These are phyloP conservation scores for Eutrema japonicum DNA, from an alignment of 345 rosid genomes.

Conservation along the genomic window DNA sequence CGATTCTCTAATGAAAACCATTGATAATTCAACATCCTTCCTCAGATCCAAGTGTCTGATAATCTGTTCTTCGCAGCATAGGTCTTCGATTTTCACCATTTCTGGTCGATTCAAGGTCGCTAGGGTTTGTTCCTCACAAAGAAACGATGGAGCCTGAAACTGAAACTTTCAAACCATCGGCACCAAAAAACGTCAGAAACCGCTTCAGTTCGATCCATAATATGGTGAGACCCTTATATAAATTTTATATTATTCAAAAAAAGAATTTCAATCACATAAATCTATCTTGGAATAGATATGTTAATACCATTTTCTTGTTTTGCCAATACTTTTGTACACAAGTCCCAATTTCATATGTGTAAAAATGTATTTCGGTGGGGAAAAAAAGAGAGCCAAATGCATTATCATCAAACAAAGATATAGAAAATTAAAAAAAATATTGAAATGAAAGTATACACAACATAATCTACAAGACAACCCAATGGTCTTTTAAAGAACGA, in stretches of 20 bases:
- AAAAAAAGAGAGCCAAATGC: not conserved
- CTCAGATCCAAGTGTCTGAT: not conserved
- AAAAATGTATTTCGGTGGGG: not conserved
- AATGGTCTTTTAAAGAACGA: not conserved
- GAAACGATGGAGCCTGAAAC: slow-evolving; percentile 14
- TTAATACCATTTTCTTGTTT: not conserved
- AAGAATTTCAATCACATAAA: too few species aligned
- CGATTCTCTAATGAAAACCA: slow-evolving; percentile 49
- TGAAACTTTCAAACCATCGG: slow-evolving; percentile 3
- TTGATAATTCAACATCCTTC: slow-evolving; percentile 20
- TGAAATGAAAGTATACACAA: slow-evolving; percentile 36
- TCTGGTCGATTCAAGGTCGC: not conserved
- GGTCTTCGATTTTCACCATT: slow-evolving; percentile 31
- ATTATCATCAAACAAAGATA: slow-evolving; percentile 9
- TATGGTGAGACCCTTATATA: too few species aligned
- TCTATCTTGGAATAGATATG: too few species aligned
- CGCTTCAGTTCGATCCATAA: too few species aligned
- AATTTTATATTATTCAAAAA: too few species aligned
- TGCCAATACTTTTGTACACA: not conserved
- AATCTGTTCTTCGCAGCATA: not conserved
- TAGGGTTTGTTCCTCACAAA: slow-evolving; percentile 3
- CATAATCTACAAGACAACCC: slow-evolving; percentile 37
- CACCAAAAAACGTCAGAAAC: too few species aligned
- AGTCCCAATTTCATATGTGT: not conserved
- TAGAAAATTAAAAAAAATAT: not conserved